Base-by-base conservation (phyloP, 192 early-diverging fungal genomes). In the Obelidium mucronatum region DNA sequence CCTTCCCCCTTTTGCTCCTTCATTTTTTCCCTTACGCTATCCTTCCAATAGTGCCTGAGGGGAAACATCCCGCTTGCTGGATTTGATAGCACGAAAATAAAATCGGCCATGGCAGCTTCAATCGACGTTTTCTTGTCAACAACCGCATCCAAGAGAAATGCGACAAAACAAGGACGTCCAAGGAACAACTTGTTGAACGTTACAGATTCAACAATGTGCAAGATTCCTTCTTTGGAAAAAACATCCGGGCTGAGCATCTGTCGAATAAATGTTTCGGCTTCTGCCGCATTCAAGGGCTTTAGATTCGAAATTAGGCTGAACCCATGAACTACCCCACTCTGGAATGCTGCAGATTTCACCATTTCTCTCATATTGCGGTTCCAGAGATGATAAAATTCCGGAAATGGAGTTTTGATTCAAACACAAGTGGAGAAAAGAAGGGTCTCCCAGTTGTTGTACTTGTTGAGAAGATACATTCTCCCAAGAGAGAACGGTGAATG, bases 61-160 rank as follows among this genome's bases (percentile, higher is more conserved):
- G 78, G 78, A 67, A 79, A 79, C 44, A 74, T 0, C 13, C 0
- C 37, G 3, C 78, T 44, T 17, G 73, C 26, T n/a, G 59, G 26
- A 19, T 48, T 52, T 31, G 77, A 33, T 40, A 79, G 36, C 8
- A n/a, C 78, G 3, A 19, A 17, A 6, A 80, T 54, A 79, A 79
- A 79, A 51, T 56, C 48, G 44, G 26, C 28, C 2, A 79, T 79
- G 31, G 78, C 76, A 39, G 39, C 13, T 22, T 79, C 51, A 34
- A 73, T 73, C 31, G 55, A 35, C 28, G n/a, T n/a, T n/a, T 80
- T 69, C 37, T 35, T 63, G n/a, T 35, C 11, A 56, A 73, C 22
- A 63, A 76, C 62, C 5, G 36, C n/a, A 78, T 79, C 78, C 24
- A 79, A 59, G 74, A 79, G 67, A 54, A 71, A 80, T 24, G 78